Percentiles rank a stretch among this genome's conserved stretches.
phyloP scores from a whole-genome alignment of 108 stramenopile genomes.

The Epithemia pelagica region DNA sequence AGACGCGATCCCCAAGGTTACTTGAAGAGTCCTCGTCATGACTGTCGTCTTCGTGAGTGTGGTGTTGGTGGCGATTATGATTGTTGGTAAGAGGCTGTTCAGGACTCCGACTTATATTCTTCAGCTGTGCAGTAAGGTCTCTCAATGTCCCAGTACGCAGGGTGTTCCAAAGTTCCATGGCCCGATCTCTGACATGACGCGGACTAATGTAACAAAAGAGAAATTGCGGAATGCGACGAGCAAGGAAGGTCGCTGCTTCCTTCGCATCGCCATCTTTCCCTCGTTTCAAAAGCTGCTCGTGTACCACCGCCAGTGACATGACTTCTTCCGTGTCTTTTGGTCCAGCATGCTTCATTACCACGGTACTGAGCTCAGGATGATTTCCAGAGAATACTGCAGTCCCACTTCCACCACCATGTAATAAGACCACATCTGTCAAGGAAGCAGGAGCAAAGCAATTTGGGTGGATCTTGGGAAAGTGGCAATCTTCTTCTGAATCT shows the following conservation, averaged over 20 bases:
- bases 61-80: no score
- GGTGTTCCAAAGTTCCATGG: conserved; percentile 29
- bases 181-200: conserved; percentile 48
- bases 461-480: conserved; percentile 47
- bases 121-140: not conserved
- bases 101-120: not conserved
- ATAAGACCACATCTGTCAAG: conserved; percentile 26
- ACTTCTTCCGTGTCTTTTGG: conserved; percentile 62
- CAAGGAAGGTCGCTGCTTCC: conserved; percentile 37
- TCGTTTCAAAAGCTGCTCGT: conserved; percentile 40
- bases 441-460: conserved; percentile 53
- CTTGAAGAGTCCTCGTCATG: not conserved
- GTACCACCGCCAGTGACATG: conserved; percentile 61
- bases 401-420: conserved; percentile 43
- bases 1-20: not conserved
- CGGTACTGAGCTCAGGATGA: conserved; percentile 44
- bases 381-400: conserved; percentile 64
- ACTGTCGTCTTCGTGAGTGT: not conserved
- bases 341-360: conserved; percentile 83
- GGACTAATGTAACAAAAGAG: conserved; percentile 68
- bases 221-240: conserved; percentile 59
- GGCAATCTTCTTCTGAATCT: conserved; percentile 22
- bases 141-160: not conserved
- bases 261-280: conserved; percentile 1
- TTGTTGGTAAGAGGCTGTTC: no score